Conservation (phyloP, 108 stramenopile genomes). For the Stephanodiscus triporus region DNA sequence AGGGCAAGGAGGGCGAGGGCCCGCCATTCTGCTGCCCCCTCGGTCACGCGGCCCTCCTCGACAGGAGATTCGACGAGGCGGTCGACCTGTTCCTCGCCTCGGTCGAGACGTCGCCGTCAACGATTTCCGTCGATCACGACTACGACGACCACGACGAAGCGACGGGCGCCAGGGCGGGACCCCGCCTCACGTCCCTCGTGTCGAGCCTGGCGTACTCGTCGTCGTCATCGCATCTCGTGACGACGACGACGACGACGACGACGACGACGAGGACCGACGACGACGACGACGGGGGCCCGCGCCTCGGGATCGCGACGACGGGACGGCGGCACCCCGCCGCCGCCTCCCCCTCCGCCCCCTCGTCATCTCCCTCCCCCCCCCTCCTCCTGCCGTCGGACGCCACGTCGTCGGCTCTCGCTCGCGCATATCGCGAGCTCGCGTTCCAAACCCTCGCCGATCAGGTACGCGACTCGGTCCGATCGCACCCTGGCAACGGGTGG, state of each 20-base stretch:
- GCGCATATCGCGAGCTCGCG: slow-evolving; percentile 55
- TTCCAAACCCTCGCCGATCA: slow-evolving; percentile 68
- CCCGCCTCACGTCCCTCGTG: not conserved
- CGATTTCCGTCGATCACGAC: not conserved
- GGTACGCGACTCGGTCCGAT: slow-evolving; percentile 46
- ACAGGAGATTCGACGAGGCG: slow-evolving; percentile 52
- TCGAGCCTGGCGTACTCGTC: no score
- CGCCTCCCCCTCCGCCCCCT: not conserved
- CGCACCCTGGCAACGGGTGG: slow-evolving; percentile 63
- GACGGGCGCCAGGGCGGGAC: not conserved
- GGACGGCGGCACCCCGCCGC: not conserved
- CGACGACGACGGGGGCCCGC: slow-evolving; percentile 2
- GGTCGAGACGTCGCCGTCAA: not conserved
- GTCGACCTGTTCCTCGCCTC: slow-evolving; percentile 50
- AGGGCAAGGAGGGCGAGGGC: no score
- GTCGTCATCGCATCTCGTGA: no score
- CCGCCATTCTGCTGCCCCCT: slow-evolving; percentile 35
- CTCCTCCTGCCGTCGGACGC: slow-evolving; percentile 45
- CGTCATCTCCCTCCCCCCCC: not conserved
- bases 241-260: no score
- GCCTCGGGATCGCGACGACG: no score
- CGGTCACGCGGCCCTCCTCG: slow-evolving; percentile 49
- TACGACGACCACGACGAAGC: not conserved
- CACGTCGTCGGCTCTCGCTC: slow-evolving; percentile 57
- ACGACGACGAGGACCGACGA: not conserved